Evolutionary conservation across 169 alveolate genomes (phyloP).

Genomic region (Cryptosporidium ubiquitum): DNA sequence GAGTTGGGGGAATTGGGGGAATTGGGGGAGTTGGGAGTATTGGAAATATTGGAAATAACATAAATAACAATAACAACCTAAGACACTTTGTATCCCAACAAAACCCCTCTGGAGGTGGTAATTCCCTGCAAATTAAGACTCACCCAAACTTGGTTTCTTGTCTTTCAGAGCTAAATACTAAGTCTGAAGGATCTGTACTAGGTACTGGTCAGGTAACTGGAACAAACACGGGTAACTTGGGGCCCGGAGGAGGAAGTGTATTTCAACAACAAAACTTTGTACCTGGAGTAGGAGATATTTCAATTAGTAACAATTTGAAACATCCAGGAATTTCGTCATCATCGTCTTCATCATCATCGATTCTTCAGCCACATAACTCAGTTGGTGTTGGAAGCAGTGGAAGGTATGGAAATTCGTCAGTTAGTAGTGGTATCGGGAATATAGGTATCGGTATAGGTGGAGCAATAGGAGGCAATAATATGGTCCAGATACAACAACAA

Average conservation of each 20-base stretch:
- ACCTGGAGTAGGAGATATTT: background rate
- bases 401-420: background rate
- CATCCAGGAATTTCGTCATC: too few relatives aligned
- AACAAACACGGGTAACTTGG: background rate
- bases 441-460: background rate
- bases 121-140: background rate
- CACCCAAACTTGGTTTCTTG: constrained; percentile 34
- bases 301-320: background rate
- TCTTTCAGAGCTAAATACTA: constrained; percentile 7
- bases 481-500: background rate
- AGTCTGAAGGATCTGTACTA: background rate
- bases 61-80: background rate
- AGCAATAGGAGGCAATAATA: background rate
- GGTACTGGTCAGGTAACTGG: background rate
- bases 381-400: background rate
- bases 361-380: background rate
- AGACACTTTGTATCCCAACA: background rate
- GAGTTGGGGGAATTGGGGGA: background rate
- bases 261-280: background rate
- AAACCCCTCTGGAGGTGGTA: background rate
- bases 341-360: background rate
- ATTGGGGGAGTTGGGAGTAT: background rate
- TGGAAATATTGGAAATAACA: background rate
- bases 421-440: background rate
- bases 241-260: background rate